These are phyloP conservation scores for Patellifolia procumbens DNA, from an alignment of 179 eudicot species.

Conservation along the genomic window DNA sequence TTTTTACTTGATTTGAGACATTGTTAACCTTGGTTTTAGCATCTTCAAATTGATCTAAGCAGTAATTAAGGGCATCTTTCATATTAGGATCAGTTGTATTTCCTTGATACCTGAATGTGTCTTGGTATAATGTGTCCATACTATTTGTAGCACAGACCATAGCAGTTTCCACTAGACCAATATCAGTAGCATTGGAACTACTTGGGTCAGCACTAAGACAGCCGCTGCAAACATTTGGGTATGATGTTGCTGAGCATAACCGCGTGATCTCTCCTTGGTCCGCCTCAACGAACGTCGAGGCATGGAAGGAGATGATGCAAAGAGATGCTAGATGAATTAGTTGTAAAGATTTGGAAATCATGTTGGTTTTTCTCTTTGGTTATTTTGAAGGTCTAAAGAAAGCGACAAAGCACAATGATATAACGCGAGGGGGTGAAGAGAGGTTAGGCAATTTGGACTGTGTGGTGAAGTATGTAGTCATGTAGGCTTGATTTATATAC, in stretches of 20 bases:
- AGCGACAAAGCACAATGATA: too few species aligned
- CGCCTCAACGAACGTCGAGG: background rate
- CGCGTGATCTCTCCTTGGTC: background rate
- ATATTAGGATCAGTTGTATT: background rate
- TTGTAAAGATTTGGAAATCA: background rate
- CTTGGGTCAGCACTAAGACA: conserved; percentile 22
- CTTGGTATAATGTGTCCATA: background rate
- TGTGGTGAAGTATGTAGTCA: too few species aligned
- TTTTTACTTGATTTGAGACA: background rate
- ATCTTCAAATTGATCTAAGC: conserved; percentile 19
- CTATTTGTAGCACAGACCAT: conserved; percentile 15
- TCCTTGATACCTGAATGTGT: background rate
- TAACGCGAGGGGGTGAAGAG: too few species aligned
- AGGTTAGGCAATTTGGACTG: too few species aligned
- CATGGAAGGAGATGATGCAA: conserved; percentile 7
- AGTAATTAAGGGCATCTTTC: conserved; percentile 13
- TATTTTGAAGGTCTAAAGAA: background rate
- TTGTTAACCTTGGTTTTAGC: background rate
- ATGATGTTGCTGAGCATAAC: conserved; percentile 16
- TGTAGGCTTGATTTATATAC: too few species aligned
- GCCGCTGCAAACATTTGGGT: background rate
- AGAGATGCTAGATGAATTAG: background rate
- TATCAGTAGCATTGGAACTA: conserved; percentile 19
- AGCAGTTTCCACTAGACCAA: background rate
- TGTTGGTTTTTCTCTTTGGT: background rate